Evolutionary conservation across 768 basidiomycete species (phyloP).

Genomic region (Phlebiopsis flavidoalba): DNA sequence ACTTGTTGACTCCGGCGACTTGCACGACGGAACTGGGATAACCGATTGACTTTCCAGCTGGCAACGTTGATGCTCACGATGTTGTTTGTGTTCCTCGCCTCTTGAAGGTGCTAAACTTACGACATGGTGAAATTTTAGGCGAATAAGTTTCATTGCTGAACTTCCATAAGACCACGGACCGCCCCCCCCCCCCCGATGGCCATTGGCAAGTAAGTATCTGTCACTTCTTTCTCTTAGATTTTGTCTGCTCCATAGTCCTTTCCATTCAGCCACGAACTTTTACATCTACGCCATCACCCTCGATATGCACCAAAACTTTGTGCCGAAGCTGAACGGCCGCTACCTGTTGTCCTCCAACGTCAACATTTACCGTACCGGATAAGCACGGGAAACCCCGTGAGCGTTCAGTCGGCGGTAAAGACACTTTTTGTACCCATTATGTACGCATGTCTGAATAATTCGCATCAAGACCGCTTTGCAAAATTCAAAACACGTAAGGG

Average conservation of each 20-base stretch:
- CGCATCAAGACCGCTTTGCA: constrained; percentile 42
- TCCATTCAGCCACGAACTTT: constrained; percentile 63
- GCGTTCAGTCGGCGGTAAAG: constrained; percentile 42
- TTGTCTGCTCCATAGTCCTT: neutral
- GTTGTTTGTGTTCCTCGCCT: constrained; percentile 31
- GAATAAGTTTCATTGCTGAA: constrained; percentile 64
- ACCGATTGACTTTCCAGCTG: constrained; percentile 69
- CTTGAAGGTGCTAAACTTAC: neutral
- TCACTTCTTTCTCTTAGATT: constrained; percentile 7
- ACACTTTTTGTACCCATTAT: neutral
- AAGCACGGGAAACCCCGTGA: constrained; percentile 29
- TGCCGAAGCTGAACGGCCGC: constrained; percentile 56
- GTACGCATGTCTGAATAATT: too few relatives aligned
- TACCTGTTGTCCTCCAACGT: constrained; percentile 85
- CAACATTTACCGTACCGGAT: constrained; percentile 69
- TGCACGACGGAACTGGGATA: constrained; percentile 79
- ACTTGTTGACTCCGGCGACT: constrained; percentile 76
- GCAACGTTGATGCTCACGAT: constrained; percentile 68
- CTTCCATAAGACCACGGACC: constrained; percentile 84
- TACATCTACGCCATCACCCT: constrained; percentile 63
- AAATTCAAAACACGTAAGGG: constrained; percentile 80
- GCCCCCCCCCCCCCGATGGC: too few relatives aligned
- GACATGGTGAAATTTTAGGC: constrained; percentile 33
- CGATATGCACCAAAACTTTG: constrained; percentile 72
- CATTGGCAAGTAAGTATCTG: constrained; percentile 75